These are phyloP conservation scores for Vaccinium myrtillus DNA, from an alignment of 148 eudicot species.

Conservation along the genomic window DNA sequence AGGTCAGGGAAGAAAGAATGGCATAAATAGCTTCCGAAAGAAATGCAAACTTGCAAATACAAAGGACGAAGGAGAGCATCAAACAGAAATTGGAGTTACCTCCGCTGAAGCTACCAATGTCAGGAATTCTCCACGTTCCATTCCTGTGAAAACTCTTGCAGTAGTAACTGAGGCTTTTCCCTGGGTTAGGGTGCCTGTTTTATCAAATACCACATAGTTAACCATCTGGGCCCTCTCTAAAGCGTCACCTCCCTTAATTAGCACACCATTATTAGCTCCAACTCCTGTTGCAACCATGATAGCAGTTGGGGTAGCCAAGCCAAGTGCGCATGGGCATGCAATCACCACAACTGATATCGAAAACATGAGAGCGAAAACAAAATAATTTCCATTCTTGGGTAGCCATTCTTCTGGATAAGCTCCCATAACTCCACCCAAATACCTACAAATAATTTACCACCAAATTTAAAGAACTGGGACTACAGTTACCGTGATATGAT, in stretches of 20 bases:
- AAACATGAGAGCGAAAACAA: conserved; percentile 96
- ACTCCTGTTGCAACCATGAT: conserved; percentile 99
- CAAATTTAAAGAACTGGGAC: background rate
- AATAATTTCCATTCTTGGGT: conserved; percentile 76
- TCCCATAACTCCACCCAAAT: conserved; percentile 64
- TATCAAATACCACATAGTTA: conserved; percentile 84
- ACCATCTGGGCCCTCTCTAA: conserved; percentile 91
- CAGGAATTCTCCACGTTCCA: conserved; percentile 92
- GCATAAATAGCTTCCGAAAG: background rate
- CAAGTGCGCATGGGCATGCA: conserved; percentile 98
- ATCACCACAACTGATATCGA: conserved; percentile 92
- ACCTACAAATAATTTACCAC: conserved; percentile 46
- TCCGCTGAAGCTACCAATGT: conserved; percentile 98
- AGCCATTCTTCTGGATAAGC: conserved; percentile 78
- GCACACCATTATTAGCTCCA: conserved; percentile 93
- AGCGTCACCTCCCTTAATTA: conserved; percentile 99
- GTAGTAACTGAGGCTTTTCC: conserved; percentile 87
- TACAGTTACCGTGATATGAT: background rate
- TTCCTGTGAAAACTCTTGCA: conserved; percentile 69
- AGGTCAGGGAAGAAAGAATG: background rate
- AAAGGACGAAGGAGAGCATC: background rate
- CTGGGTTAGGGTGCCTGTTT: conserved; percentile 96
- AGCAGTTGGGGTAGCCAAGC: conserved; percentile 98
- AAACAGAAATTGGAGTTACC: conserved; percentile 37
- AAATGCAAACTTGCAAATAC: background rate